Evolutionary conservation across 441 rosid genomes (phyloP).

Genomic region (Croton laevigatus): DNA sequence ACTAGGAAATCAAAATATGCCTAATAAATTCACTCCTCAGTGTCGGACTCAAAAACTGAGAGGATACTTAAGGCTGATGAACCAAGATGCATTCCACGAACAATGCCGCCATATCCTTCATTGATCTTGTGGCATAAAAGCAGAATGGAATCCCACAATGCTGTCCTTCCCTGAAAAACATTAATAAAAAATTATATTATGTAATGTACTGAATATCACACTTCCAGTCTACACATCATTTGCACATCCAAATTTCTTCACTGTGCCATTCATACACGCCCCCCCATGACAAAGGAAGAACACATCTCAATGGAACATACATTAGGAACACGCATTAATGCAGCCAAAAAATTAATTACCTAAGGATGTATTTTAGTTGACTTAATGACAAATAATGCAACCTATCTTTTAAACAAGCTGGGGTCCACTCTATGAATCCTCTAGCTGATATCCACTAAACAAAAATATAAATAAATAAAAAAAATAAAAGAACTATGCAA

Average conservation of each 20-base stretch:
- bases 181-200: too few species aligned
- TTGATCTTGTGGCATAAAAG: slow-evolving; percentile 73
- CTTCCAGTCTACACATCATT: not conserved
- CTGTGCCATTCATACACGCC: not conserved
- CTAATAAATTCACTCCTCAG: slow-evolving; percentile 37
- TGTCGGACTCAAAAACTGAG: slow-evolving; percentile 61
- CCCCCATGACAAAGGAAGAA: not conserved
- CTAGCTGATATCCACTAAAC: too few species aligned
- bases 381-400: too few species aligned
- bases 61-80: slow-evolving; percentile 70
- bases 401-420: too few species aligned
- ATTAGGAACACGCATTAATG: not conserved
- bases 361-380: too few species aligned
- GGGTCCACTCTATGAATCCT: too few species aligned
- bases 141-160: slow-evolving; percentile 25
- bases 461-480: too few species aligned
- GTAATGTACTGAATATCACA: not conserved
- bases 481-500: too few species aligned
- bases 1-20: not conserved
- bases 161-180: slow-evolving; percentile 54
- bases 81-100: slow-evolving; percentile 86
- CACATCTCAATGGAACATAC: too few species aligned
- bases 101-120: slow-evolving; percentile 70
- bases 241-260: not conserved
- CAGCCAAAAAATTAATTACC: too few species aligned